phyloP scores from a whole-genome alignment of 108 stramenopile species.

The Cyclotella sp. region DNA sequence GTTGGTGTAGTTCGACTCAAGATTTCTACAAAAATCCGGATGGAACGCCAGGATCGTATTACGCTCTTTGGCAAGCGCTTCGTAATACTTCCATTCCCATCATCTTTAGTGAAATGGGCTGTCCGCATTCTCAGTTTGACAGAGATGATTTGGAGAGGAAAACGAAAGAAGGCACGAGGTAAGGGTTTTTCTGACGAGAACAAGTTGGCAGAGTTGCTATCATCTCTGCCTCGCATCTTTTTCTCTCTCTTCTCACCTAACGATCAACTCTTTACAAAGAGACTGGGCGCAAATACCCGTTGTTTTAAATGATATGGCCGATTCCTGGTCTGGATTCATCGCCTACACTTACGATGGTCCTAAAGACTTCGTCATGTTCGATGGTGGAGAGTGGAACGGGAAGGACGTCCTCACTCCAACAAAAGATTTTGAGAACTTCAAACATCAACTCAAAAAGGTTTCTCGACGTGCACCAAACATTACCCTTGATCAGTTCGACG shows the following conservation, averaged over 20 bases:
- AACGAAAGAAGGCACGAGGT: constrained; percentile 34
- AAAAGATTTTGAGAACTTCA: constrained; percentile 57
- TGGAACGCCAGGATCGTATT: constrained; percentile 57
- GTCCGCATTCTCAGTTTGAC: constrained; percentile 62
- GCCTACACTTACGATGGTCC: constrained; percentile 74
- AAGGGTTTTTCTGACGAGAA: neutral
- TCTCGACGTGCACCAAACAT: neutral
- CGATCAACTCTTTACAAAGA: constrained; percentile 6
- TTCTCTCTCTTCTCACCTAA: neutral
- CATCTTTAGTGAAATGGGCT: constrained; percentile 75
- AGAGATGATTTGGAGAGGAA: constrained; percentile 49
- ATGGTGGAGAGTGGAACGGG: constrained; percentile 60
- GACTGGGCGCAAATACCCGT: constrained; percentile 62
- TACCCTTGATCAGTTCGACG: neutral
- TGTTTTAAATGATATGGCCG: constrained; percentile 54
- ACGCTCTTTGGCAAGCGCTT: constrained; percentile 49
- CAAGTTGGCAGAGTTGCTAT: neutral
- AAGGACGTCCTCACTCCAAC: constrained; percentile 31
- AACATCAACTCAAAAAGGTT: constrained; percentile 25
- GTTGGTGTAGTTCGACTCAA: constrained; percentile 67
- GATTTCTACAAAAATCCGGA: constrained; percentile 56
- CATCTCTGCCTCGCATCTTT: neutral
- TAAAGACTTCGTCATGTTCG: constrained; percentile 55
- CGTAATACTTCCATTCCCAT: constrained; percentile 49
- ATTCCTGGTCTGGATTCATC: constrained; percentile 61